Evolutionary conservation across 73 alveolate species (phyloP), one percentile per base, ranked within the genome.

Genomic region (Paramecium caudatum): DNA sequence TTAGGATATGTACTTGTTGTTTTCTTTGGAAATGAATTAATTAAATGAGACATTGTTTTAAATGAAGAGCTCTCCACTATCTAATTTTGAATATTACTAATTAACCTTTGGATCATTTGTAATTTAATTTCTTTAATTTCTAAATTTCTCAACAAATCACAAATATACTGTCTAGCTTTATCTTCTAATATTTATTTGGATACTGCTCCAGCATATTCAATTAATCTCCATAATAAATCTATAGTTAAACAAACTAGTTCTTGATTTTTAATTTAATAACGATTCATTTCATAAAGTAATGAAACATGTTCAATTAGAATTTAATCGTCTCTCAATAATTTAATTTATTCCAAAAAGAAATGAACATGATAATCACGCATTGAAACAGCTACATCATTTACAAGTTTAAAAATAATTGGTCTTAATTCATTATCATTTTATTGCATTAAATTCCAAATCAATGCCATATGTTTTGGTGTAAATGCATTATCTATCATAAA

Each of bases 361-460:
- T 1, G 13, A 5, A 74, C 68, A 74, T 74, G 88, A 37, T 41
- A 37, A 74, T 45, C 68, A 19, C 88, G 8, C 88, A 74, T 74
- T 2, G 16, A 41, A 9, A 21, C 17, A 74, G 88, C 62, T 21
- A 74, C 32, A 9, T 37, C 68, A 74, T 19, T 37, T 1, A 74
- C 43, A 7, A 74, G 17, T 74, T 74, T 74, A 74, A 74, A 74
- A 41, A 74, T 74, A 30, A 43, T 74, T 0, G 88, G 88, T 37
- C 88, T n/a, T 34, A 74, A 74, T 74, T 74, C 88, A 74, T 19
- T 43, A 74, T 74, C 88, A 16, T 74, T 37, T 41, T 41, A 41
- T 10, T 41, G n/a, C 88, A 74, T 74, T 3, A 74, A 12, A 6
- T 74, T 47, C 88, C 88, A 74, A 21, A 74, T 74, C 88, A 74